phyloP scores from a whole-genome alignment of 371 early-diverging fungal genomes.

The Mortierella sp. region DNA sequence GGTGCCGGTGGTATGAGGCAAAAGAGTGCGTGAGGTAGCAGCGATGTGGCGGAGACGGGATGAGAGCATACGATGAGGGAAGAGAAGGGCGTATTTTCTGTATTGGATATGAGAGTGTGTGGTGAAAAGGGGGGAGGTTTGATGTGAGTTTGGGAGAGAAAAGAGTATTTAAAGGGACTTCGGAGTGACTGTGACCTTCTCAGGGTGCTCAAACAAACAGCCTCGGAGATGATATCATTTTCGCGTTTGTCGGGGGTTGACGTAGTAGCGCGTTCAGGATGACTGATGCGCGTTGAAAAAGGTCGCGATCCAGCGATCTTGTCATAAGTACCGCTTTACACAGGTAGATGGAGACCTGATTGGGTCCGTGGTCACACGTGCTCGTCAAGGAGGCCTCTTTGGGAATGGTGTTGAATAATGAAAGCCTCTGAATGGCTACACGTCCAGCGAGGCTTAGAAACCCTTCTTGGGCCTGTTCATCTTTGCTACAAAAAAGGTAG shows the following conservation, averaged over 20 bases:
- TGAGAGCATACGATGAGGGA: neutral
- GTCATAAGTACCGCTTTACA: too few species aligned
- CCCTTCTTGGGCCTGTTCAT: too few species aligned
- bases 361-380: too few species aligned
- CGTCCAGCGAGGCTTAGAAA: too few species aligned
- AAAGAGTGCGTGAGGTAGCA: neutral
- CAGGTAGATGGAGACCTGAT: too few species aligned
- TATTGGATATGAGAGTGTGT: neutral
- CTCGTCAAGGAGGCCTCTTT: too few species aligned
- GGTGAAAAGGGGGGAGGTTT: neutral
- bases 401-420: too few species aligned
- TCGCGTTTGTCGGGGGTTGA: neutral
- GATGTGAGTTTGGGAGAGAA: neutral
- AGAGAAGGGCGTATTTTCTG: neutral
- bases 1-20: neutral
- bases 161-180: neutral
- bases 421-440: too few species aligned
- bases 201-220: neutral
- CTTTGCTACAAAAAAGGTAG: too few species aligned
- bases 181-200: neutral
- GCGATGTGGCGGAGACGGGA: neutral
- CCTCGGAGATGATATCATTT: neutral
- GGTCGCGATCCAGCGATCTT: too few species aligned
- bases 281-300: neutral
- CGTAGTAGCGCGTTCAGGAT: neutral